Evolutionary conservation across 371 early-diverging fungal species (phyloP), one percentile per base, ranked within the genome.

Genomic region (Circinella minor): DNA sequence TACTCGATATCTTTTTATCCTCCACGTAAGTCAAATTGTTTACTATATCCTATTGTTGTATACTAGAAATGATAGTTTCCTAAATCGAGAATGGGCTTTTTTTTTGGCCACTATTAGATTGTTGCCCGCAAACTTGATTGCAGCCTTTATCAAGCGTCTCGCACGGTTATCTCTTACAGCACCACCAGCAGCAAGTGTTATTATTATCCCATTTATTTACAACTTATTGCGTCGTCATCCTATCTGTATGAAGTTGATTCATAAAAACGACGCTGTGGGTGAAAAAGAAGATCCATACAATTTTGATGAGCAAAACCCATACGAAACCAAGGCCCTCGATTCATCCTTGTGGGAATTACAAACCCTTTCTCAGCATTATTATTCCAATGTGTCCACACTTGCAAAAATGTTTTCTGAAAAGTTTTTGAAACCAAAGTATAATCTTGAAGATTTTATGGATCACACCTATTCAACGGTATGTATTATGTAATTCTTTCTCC

Each of bases 311-410:
- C 60, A 72, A 6, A 90, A 97, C 73, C 96, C 95, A 9, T 89
- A 89, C 70, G 88, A 94, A 69, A 88, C 85, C 67, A 77, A 83
- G n/a, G 98, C 98, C 0, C 70, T 95, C 5, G 89, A 94, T 37
- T 94, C 94, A 68, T 95, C 94, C 9, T 79, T 98, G 63, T 98
- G 98, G 98, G 98, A 98, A 77, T 66, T 98, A 7, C 81, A 89
- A 81, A 88, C 94, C 1, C 79, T 98, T 47, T 86, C 91, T 68
- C 81, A 87, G 54, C 98, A 98, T 69, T 95, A 94, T 67, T 90
- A 91, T 36, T 91, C 94, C 63, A 92, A 91, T 71, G 93, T 98
- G 2, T 86, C 95, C 0, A 92, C 92, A 0, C 77, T 98, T 66
- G 95, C 94, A 39, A 87, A 90, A 67, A 86, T 94, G 20, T 97